phyloP scores from a whole-genome alignment of 768 basidiomycete genomes.

The Symmetrospora coprosmae region DNA sequence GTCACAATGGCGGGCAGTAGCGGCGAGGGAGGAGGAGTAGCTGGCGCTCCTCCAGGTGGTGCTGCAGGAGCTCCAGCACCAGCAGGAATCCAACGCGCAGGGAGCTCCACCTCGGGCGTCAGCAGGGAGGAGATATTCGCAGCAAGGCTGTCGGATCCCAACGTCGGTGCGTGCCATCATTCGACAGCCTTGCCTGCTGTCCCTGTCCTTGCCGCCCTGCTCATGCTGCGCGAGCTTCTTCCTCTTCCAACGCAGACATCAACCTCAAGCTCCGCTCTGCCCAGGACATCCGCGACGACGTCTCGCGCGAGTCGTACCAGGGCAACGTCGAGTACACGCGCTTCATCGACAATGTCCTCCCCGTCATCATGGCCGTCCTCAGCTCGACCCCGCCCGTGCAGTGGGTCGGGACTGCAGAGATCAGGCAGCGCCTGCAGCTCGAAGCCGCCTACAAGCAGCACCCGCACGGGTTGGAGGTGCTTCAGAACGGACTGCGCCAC shows the following conservation, averaged over 20 bases:
- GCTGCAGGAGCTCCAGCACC: background rate
- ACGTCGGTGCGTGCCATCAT: background rate
- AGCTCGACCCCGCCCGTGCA: background rate
- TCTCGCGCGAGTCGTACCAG: conserved; percentile 15
- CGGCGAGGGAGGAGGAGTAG: no score
- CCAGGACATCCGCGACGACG: conserved; percentile 17
- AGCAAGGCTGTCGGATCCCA: conserved; percentile 9
- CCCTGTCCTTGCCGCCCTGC: background rate
- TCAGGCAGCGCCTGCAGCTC: background rate
- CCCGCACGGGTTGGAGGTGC: conserved; percentile 12
- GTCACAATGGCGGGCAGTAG: no score
- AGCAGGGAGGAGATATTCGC: conserved; percentile 14
- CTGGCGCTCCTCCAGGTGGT: no score
- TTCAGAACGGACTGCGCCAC: conserved; percentile 59
- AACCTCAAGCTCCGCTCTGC: conserved; percentile 15
- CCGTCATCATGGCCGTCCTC: conserved; percentile 19
- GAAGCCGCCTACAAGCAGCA: conserved; percentile 3
- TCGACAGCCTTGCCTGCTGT: background rate
- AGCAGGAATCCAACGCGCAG: conserved; percentile 2
- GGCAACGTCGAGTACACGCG: conserved; percentile 1
- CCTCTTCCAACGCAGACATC: conserved; percentile 14
- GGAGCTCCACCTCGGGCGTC: background rate
- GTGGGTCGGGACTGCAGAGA: conserved; percentile 13
- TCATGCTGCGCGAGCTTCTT: background rate
- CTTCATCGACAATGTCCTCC: conserved; percentile 20